Evolutionary conservation across 2,329 filamentous ascomycete species (phyloP), one percentile per base, ranked within the genome.

Genomic region (Cladosporium cucumerinum): DNA sequence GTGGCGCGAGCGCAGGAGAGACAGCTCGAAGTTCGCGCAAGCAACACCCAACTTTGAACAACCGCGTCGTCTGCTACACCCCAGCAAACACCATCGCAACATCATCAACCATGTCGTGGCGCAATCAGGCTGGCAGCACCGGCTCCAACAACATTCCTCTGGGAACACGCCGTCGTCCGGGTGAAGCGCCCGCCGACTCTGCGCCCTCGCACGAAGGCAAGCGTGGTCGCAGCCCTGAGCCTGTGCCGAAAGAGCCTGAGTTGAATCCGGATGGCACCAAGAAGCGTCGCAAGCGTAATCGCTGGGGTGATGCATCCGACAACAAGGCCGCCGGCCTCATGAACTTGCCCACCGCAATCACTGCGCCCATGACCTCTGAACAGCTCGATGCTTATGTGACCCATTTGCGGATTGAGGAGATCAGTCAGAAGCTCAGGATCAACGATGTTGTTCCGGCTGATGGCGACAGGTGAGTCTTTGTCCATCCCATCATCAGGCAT

Each of bases 271-370:
- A 97, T 80, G 94, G 92, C 65, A 87, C 89, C 68, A 91, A 91
- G 77, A 90, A 90, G 74, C 92, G 95, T 79, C 97, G 96, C 88
- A 98, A 97, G 89, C 90, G 94, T 78, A 99, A 99, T 79, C 89
- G 95, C 77, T 99, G 95, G 95, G 95, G 95, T 71, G 94, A 98
- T 80, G 92, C 92, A 67, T 90, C 92, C 63, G 95, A 99, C 81
- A 99, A 99, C 82, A 99, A 99, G 85, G 95, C 95, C 66, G 95
- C 95, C 65, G 95, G 95, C 70, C 85, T 99, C 68, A 98, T 99
- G 93, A 95, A 95, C 65, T 85, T 99, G 71, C 93, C 95, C 30
- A 99, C 95, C 18, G 92, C 94, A 75, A 98, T 99, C 78, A 89
- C 94, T 79, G 93, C 93, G 68, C 93, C 94, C 80, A 99, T 99